phyloP scores from a whole-genome alignment of 179 eudicot species.

The Vitellaria paradoxa region DNA sequence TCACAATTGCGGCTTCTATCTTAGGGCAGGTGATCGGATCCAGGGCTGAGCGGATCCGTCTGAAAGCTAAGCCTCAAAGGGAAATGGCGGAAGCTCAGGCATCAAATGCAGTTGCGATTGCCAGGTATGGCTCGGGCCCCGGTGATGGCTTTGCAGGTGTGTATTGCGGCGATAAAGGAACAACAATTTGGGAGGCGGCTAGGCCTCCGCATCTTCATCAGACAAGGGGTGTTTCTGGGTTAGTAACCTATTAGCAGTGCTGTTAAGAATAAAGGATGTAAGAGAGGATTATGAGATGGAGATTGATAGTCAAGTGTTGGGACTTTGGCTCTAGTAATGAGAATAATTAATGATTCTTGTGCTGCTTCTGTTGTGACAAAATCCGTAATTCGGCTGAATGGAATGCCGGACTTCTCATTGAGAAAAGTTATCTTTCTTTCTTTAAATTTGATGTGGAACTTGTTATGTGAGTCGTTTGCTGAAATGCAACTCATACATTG shows the following conservation, averaged over 20 bases:
- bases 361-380: constrained; percentile 6
- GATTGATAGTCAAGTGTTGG: too few species aligned
- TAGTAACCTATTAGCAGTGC: neutral
- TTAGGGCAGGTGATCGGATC: constrained; percentile 84
- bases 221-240: constrained; percentile 41
- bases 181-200: constrained; percentile 20
- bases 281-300: neutral
- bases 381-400: neutral
- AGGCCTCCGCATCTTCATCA: constrained; percentile 25
- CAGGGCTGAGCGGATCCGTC: constrained; percentile 61
- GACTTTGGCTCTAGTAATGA: neutral
- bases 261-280: neutral
- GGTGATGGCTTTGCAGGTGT: constrained; percentile 15
- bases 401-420: neutral
- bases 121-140: constrained; percentile 12
- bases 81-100: constrained; percentile 18
- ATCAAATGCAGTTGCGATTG: constrained; percentile 5
- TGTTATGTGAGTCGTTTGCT: too few species aligned
- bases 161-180: constrained; percentile 32
- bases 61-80: constrained; percentile 38
- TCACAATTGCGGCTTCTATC: constrained; percentile 73
- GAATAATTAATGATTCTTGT: neutral
- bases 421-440: neutral
- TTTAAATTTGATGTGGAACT: neutral
- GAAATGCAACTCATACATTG: too few species aligned